These are phyloP conservation scores for Geotrichum citri-aurantii DNA, from an alignment of 1,139 yeast species.

Conservation along the genomic window DNA sequence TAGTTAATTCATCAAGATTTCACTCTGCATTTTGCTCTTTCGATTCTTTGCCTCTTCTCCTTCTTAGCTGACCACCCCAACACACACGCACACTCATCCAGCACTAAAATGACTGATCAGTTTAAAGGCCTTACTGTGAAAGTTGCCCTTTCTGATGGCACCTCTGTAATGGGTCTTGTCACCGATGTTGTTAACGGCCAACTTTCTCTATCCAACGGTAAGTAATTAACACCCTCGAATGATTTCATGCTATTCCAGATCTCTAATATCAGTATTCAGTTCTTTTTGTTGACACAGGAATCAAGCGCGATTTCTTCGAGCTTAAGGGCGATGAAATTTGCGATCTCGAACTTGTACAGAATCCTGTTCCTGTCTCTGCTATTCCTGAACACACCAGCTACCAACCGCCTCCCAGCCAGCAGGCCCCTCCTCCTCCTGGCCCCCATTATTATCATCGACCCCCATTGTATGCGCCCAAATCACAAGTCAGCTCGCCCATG, in stretches of 20 bases:
- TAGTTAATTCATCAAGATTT: not conserved
- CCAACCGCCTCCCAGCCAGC: conserved; percentile 7
- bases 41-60: not conserved
- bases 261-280: conserved; percentile 18
- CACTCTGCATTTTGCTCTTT: not conserved
- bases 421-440: conserved; percentile 6
- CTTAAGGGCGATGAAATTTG: conserved; percentile 30
- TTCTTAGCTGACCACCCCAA: not conserved
- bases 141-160: conserved; percentile 27
- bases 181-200: conserved; percentile 30
- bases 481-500: conserved; percentile 1
- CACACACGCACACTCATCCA: not conserved
- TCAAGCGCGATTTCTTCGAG: conserved; percentile 11
- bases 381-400: not conserved
- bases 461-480: not conserved
- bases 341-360: conserved; percentile 31
- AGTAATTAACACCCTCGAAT: not conserved
- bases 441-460: conserved; percentile 3
- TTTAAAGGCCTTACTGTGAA: conserved; percentile 31
- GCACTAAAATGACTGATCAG: conserved; percentile 23
- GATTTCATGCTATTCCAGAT: not conserved
- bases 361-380: conserved; percentile 6
- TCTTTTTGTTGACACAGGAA: conserved; percentile 24
- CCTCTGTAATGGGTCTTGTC: conserved; percentile 32
- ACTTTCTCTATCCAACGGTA: conserved; percentile 27